Evolutionary conservation across 768 basidiomycete species (phyloP).

Genomic region (Boletus subcaerulescens): DNA sequence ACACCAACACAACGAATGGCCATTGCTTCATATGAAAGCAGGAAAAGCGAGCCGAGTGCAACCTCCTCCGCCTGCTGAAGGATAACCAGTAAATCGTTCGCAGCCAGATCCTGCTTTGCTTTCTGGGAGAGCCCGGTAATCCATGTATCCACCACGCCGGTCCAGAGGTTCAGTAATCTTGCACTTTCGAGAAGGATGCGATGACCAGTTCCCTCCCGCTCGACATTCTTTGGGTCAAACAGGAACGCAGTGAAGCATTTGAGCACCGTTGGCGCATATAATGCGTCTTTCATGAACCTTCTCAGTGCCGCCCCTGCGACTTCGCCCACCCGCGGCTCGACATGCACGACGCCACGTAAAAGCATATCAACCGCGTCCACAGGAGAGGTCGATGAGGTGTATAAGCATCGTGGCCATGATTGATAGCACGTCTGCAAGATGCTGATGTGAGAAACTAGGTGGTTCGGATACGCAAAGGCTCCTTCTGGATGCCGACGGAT

Average conservation of each 20-base stretch:
- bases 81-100: conserved; percentile 42
- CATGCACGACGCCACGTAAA: conserved; percentile 77
- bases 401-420: conserved; percentile 61
- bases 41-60: conserved; percentile 70
- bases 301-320: conserved; percentile 65
- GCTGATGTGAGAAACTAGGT: conserved; percentile 58
- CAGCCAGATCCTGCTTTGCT: conserved; percentile 36
- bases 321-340: conserved; percentile 73
- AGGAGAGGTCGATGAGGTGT: conserved; percentile 48
- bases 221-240: conserved; percentile 64
- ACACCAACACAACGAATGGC: conserved; percentile 58
- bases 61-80: conserved; percentile 55
- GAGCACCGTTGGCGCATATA: conserved; percentile 55
- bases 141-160: conserved; percentile 68
- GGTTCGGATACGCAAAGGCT: conserved; percentile 62
- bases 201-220: conserved; percentile 60
- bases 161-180: conserved; percentile 71
- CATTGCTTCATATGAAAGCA: conserved; percentile 57
- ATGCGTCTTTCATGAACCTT: conserved; percentile 64
- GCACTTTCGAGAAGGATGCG: conserved; percentile 65
- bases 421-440: conserved; percentile 77
- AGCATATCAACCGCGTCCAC: conserved; percentile 74
- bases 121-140: conserved; percentile 45
- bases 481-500: conserved; percentile 67
- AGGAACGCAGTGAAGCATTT: conserved; percentile 67